A percentile compares a stretch with the other conserved stretches of the same genome.
Evolutionary conservation across 441 rosid genomes (phyloP).

Genomic region (Adansonia grandidieri): DNA sequence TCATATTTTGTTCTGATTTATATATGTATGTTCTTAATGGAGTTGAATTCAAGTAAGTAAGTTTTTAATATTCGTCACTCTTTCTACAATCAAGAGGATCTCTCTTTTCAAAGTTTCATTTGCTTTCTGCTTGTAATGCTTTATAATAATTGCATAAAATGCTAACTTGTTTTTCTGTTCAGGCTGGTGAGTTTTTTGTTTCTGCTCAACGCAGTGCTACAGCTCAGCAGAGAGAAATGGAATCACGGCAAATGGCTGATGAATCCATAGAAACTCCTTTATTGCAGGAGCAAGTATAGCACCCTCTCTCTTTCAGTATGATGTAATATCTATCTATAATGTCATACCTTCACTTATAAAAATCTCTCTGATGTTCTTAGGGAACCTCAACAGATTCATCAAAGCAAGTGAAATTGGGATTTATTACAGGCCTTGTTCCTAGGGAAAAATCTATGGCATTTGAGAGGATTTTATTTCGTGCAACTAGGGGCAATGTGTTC

Average conservation of each 20-base stretch:
- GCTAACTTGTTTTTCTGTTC: constrained; percentile 26
- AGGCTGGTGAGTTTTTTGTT: constrained; percentile 84
- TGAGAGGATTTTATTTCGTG: constrained; percentile 94
- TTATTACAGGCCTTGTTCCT: constrained; percentile 79
- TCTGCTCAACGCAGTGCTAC: constrained; percentile 67
- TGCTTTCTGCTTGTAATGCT: not conserved
- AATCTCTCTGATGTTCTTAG: constrained; percentile 39
- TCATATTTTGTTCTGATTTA: not conserved
- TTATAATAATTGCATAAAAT: not conserved
- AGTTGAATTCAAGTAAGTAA: constrained; percentile 8
- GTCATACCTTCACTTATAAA: constrained; percentile 23
- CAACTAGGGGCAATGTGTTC: constrained; percentile 94
- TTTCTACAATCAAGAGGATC: not conserved
- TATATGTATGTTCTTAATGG: not conserved
- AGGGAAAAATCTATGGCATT: constrained; percentile 83
- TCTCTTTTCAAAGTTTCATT: constrained; percentile 14
- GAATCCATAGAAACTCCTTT: constrained; percentile 77
- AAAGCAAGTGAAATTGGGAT: constrained; percentile 90
- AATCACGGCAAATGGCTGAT: constrained; percentile 58
- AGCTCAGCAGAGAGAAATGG: constrained; percentile 72
- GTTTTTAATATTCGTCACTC: not conserved
- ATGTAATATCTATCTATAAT: not conserved
- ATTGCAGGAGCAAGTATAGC: constrained; percentile 61
- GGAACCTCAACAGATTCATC: constrained; percentile 68
- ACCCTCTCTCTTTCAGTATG: constrained; percentile 12